A percentile compares a stretch with the other conserved stretches of the same genome.
Evolutionary conservation across 2,329 filamentous ascomycete species (phyloP).

Genomic region (Hawksworthiomyces lignivorus): DNA sequence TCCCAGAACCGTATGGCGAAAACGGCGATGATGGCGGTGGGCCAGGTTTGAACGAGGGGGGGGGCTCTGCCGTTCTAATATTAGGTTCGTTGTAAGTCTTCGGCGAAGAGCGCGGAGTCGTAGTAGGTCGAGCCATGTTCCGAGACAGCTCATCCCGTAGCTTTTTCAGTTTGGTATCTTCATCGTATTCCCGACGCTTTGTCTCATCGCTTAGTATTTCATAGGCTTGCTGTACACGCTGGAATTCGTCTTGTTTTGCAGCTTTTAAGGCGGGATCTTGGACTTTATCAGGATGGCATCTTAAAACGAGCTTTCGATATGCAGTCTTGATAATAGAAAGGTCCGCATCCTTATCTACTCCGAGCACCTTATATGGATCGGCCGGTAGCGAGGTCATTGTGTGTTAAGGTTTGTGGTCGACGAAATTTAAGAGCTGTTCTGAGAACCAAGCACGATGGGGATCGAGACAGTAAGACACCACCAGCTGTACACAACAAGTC

Average conservation of each 20-base stretch:
- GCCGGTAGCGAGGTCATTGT: constrained; percentile 46
- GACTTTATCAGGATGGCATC: constrained; percentile 88
- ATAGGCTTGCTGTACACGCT: constrained; percentile 87
- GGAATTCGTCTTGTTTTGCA: constrained; percentile 78
- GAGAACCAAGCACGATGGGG: too few relatives aligned
- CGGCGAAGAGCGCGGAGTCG: constrained; percentile 31
- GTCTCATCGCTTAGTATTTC: constrained; percentile 77
- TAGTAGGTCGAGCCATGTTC: constrained; percentile 35
- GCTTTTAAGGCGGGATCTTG: constrained; percentile 69
- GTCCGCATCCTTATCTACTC: constrained; percentile 64
- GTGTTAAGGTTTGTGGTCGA: too few relatives aligned
- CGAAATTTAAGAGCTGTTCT: too few relatives aligned
- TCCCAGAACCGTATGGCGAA: constrained; percentile 25
- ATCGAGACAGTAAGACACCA: too few relatives aligned
- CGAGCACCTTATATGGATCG: constrained; percentile 75
- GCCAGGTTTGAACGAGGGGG: constrained; percentile 30
- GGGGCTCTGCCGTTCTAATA: constrained; percentile 44
- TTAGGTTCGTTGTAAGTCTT: constrained; percentile 33
- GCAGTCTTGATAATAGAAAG: constrained; percentile 66
- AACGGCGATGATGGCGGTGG: constrained; percentile 22
- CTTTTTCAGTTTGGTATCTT: constrained; percentile 59
- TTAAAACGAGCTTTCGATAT: constrained; percentile 78
- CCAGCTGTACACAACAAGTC: neutral
- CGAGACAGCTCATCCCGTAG: constrained; percentile 47
- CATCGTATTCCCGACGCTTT: constrained; percentile 69